Evolutionary conservation across 2,329 filamentous ascomycete genomes (phyloP).

Genomic region (Peltaster fructicola): DNA sequence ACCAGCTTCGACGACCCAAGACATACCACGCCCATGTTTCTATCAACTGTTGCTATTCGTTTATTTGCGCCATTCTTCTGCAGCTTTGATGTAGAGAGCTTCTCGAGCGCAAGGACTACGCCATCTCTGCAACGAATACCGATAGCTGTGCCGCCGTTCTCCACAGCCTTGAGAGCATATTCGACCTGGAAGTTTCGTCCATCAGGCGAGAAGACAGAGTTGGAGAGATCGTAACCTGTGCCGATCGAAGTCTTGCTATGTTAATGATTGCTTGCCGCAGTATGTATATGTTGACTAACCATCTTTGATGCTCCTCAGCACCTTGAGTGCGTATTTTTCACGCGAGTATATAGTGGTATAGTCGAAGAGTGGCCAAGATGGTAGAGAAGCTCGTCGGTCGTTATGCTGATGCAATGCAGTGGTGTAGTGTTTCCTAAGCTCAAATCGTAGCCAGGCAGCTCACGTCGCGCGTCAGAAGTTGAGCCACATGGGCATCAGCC

Average conservation of each 20-base stretch:
- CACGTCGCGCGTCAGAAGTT: no score
- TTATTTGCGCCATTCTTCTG: conserved; percentile 92
- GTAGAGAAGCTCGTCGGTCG: no score
- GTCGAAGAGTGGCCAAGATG: no score
- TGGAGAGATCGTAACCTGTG: conserved; percentile 96
- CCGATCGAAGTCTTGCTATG: conserved; percentile 99
- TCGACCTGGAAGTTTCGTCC: conserved; percentile 97
- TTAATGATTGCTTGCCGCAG: no score
- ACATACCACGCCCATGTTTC: conserved; percentile 81
- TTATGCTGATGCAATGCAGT: no score
- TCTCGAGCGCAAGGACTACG: conserved; percentile 89
- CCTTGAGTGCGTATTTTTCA: no score
- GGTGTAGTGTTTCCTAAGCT: no score
- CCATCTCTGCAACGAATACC: conserved; percentile 96
- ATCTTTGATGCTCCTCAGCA: no score
- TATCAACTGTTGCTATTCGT: conserved; percentile 86
- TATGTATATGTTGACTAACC: no score
- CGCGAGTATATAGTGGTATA: no score
- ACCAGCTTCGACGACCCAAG: not conserved
- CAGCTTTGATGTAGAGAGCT: conserved; percentile 88
- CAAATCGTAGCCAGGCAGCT: no score
- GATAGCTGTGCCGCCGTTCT: conserved; percentile 91
- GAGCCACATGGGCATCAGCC: no score
- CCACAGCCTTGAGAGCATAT: conserved; percentile 96
- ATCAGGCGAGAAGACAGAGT: conserved; percentile 98